Conservation (phyloP, 306 rosid genomes). For the Ochetophila trinervis region DNA sequence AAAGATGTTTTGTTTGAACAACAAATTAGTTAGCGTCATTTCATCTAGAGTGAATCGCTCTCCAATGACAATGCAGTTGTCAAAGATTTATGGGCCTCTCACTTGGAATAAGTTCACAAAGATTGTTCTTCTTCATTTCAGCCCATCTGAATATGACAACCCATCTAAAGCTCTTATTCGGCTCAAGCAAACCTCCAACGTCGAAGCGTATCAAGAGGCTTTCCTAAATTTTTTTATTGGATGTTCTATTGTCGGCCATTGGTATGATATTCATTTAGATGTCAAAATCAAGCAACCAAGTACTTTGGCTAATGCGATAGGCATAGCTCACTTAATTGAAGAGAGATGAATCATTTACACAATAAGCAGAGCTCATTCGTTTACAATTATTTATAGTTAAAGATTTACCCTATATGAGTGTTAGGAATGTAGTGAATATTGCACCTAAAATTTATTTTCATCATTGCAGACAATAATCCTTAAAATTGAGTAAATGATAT, state of each 20-base stretch:
- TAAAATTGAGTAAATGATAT: too few species aligned
- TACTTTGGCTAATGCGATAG: background rate
- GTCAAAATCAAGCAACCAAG: background rate
- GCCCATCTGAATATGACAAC: background rate
- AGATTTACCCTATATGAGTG: too few species aligned
- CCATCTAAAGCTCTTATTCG: background rate
- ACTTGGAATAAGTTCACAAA: background rate
- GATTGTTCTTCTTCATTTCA: background rate
- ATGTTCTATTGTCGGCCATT: background rate
- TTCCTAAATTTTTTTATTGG: background rate
- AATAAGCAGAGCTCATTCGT: background rate
- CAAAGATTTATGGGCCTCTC: background rate
- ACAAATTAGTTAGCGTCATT: background rate
- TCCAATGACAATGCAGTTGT: background rate
- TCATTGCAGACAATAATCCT: too few species aligned
- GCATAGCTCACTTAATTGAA: background rate
- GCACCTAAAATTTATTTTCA: too few species aligned
- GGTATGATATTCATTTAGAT: background rate
- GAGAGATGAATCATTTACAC: background rate
- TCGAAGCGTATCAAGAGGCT: background rate
- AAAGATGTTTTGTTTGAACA: background rate
- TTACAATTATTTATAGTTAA: too few species aligned
- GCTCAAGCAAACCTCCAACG: background rate
- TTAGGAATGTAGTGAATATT: too few species aligned
- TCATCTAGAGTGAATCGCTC: background rate